These are phyloP conservation scores for Ensete ventricosum DNA, from an alignment of 176 grass and related monocot genomes.

Conservation along the genomic window DNA sequence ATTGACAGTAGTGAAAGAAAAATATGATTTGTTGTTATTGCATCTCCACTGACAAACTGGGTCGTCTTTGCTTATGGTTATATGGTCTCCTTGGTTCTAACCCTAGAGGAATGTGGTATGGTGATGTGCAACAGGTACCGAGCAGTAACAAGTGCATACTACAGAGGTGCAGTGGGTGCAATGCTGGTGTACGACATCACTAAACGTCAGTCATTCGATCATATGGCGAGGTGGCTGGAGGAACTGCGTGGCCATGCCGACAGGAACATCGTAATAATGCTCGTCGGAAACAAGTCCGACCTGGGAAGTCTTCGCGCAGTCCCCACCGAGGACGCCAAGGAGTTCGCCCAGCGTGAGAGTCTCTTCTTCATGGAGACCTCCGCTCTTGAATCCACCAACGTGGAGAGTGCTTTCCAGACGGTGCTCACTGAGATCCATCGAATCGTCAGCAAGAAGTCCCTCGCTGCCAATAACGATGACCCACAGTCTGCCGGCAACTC, in stretches of 20 bases:
- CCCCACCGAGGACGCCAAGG: not conserved
- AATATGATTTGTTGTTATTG: no score
- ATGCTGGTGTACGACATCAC: slow-evolving; percentile 8
- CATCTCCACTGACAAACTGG: no score
- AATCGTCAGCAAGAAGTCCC: slow-evolving; percentile 2
- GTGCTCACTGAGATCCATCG: not conserved
- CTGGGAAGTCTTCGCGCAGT: slow-evolving; percentile 11
- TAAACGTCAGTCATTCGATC: slow-evolving; percentile 1
- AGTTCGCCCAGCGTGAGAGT: slow-evolving; percentile 7
- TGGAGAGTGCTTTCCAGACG: not conserved
- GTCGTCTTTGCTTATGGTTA: no score
- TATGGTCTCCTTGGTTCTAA: no score
- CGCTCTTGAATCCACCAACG: slow-evolving; percentile 5
- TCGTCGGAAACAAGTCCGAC: slow-evolving; percentile 3
- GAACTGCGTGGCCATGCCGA: not conserved
- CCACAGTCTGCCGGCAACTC: not conserved
- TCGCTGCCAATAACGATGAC: not conserved
- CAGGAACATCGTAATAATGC: slow-evolving; percentile 7
- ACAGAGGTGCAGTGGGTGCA: slow-evolving; percentile 2
- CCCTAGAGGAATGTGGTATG: no score
- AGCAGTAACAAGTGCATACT: slow-evolving; percentile 8
- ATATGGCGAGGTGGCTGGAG: slow-evolving; percentile 10
- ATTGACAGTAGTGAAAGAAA: no score
- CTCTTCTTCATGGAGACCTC: slow-evolving; percentile 11
- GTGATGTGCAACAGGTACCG: not conserved